Percentiles rank a stretch among this genome's conserved stretches.
These are phyloP conservation scores for Silene conica DNA, from an alignment of 148 eudicot species.

Conservation along the genomic window DNA sequence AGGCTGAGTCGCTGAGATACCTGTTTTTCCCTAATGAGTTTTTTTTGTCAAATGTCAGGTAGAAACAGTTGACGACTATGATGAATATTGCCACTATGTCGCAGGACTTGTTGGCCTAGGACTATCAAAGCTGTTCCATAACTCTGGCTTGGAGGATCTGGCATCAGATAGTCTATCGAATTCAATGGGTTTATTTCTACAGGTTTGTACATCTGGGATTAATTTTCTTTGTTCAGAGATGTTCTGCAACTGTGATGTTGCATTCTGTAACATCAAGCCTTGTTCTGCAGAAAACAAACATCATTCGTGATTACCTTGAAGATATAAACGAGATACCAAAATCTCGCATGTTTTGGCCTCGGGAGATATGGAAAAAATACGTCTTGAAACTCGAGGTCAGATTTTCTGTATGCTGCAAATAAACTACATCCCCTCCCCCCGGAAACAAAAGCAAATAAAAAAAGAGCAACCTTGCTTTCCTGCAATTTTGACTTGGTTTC, in stretches of 20 bases:
- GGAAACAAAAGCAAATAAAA: too few relatives aligned
- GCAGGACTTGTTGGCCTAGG: constrained; percentile 96
- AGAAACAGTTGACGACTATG: constrained; percentile 78
- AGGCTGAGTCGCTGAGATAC: too few relatives aligned
- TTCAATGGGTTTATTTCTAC: constrained; percentile 94
- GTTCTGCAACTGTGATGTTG: not conserved
- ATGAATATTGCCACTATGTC: constrained; percentile 91
- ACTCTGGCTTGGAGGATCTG: constrained; percentile 71
- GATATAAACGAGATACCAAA: constrained; percentile 94
- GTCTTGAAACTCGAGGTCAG: constrained; percentile 82
- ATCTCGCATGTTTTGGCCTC: constrained; percentile 97
- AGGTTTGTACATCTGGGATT: constrained; percentile 41
- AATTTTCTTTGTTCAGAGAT: not conserved
- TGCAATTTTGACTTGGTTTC: constrained; percentile 1
- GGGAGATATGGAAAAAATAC: constrained; percentile 88
- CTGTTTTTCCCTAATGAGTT: too few relatives aligned
- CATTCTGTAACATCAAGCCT: constrained; percentile 6
- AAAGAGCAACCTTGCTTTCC: too few relatives aligned
- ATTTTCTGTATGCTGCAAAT: not conserved
- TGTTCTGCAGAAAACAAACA: constrained; percentile 73
- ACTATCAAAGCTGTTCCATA: constrained; percentile 87
- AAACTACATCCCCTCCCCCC: too few relatives aligned
- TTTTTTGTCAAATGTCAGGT: constrained; percentile 44
- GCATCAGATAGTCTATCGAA: constrained; percentile 62
- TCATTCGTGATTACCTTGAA: constrained; percentile 86